Evolutionary conservation across 2,329 filamentous ascomycete species (phyloP), one percentile per base, ranked within the genome.

Genomic region (Juglanconis juglandina): DNA sequence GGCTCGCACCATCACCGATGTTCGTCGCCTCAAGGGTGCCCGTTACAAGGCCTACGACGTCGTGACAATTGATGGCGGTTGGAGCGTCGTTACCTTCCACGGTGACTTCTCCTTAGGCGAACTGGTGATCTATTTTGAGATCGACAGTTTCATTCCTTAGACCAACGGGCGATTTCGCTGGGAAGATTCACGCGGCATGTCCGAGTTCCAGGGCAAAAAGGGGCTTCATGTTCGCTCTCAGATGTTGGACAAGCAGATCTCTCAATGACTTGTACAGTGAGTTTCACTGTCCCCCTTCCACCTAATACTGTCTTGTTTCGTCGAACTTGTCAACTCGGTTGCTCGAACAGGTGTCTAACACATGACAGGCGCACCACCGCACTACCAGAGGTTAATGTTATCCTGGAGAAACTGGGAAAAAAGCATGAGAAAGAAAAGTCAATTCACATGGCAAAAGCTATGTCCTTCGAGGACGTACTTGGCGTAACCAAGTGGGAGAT

Each of bases 121-220:
- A n/a, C 53, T 68, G 1, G 68, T 72, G 4, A 61, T 73, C 17
- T 73, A 65, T 46, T 69, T 72, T 53, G 70, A 73, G 58, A 69
- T 72, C 30, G 71, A 73, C 61, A 69, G 67, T 49, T 71, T 72
- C 62, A 52, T 74, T 6, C 71, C 71, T 7, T 50, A 48, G 8
- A 51, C 32, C 6, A 52, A 65, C 35, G 34, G 56, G n/a, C 58
- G 65, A 1, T 69, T 65, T 14, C 39, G 46, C 30, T 64, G 68
- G 70, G 65, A 70, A 30, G 62, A 68, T 55, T 24, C 30, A 6
- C 10, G 47, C 35, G 10, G 5, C 13, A 62, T 67, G 44, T 57
- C 47, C 10, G 44, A 48, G 2, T 66, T 62, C 42, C 17, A 65
- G 9, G 66, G 64, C 11, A n/a, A 62, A 17, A n/a, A 48, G 10